Percentiles rank a stretch among this genome's conserved stretches.
phyloP scores from a whole-genome alignment of 2,329 filamentous ascomycete genomes.

The Colletotrichum destructivum region DNA sequence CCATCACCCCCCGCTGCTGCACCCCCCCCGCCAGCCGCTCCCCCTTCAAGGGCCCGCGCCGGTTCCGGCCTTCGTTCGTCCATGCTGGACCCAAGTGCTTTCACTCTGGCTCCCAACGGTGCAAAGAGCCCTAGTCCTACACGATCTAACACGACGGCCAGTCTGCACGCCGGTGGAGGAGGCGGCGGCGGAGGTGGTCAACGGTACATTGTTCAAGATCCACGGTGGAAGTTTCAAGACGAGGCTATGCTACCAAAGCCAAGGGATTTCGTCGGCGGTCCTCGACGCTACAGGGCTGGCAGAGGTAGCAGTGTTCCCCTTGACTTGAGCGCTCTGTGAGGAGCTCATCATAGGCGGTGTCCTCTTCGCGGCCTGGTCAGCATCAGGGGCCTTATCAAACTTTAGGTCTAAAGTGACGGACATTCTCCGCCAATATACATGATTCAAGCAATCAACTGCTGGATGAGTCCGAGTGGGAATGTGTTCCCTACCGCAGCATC shows the following conservation, averaged over 20 bases:
- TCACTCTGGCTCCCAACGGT: conserved; percentile 80
- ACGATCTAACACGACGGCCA: conserved; percentile 50
- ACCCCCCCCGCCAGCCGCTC: conserved; percentile 51
- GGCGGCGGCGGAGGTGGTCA: conserved; percentile 48
- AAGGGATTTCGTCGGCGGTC: conserved; percentile 81
- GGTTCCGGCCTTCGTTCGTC: conserved; percentile 68
- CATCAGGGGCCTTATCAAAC: not conserved
- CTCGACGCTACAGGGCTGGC: conserved; percentile 88
- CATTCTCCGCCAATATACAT: not conserved
- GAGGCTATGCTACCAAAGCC: conserved; percentile 89
- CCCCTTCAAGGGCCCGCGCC: conserved; percentile 55
- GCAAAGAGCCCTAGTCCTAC: conserved; percentile 65
- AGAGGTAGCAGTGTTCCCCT: conserved; percentile 94
- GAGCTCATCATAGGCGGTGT: not conserved
- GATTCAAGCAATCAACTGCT: not conserved
- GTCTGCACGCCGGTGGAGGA: conserved; percentile 18
- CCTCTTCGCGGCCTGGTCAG: not conserved
- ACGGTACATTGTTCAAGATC: conserved; percentile 78
- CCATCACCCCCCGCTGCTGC: conserved; percentile 60
- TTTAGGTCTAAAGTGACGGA: not conserved
- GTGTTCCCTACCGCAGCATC: not conserved
- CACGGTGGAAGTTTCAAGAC: conserved; percentile 88
- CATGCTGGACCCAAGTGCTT: conserved; percentile 82
- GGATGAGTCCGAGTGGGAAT: not conserved
- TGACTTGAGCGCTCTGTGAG: conserved; percentile 76